Evolutionary conservation across 805 yeast genomes (phyloP), one percentile per base, ranked within the genome.

Genomic region (Metschnikowia reukaufii): DNA sequence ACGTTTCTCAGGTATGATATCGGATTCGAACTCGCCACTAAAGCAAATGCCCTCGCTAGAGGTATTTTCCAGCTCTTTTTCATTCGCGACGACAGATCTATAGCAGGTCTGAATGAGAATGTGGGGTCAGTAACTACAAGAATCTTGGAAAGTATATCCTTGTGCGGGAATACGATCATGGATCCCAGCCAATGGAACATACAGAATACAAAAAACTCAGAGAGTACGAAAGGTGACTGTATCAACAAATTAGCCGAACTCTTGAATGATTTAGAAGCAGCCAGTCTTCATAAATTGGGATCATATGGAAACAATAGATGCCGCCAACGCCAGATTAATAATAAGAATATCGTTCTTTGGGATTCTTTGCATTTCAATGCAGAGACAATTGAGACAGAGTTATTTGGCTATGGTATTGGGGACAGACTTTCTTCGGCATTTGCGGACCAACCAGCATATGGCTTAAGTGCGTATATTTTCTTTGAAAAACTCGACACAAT

Each of bases 351-450:
- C 59, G 82, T 45, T 57, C 76, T 38, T 54, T 88, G 92, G 86
- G 97, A 92, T 64, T 76, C 89, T 1, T 67, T 88, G 27, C 97
- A 92, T 59, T 94, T 86, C 8, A 76, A 76, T 34, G 75, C 86
- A 44, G 96, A 88, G 57, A 65, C 70, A 4, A 70, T 83, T 31
- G 97, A 89, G 60, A 53, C 73, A 13, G 72, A 69, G 6, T 46
- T 78, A 6, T 64, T 58, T 30, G 53, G 62, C 5, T 69, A 64
- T 49, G 66, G 67, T 18, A 56, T 76, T 33, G 74, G 73, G n/a
- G 73, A 73, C 18, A 57, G 56, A 33, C 47, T 71, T 8, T 34
- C 42, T 3, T 44, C 49, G 6, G 31, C 36, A 13, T 42, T 36
- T 3, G 48, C 31, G 19, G 68, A 61, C n/a, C 69, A 64, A 13